These are phyloP conservation scores for Lagerstroemia speciosa DNA, from an alignment of 345 rosid genomes.

Conservation along the genomic window DNA sequence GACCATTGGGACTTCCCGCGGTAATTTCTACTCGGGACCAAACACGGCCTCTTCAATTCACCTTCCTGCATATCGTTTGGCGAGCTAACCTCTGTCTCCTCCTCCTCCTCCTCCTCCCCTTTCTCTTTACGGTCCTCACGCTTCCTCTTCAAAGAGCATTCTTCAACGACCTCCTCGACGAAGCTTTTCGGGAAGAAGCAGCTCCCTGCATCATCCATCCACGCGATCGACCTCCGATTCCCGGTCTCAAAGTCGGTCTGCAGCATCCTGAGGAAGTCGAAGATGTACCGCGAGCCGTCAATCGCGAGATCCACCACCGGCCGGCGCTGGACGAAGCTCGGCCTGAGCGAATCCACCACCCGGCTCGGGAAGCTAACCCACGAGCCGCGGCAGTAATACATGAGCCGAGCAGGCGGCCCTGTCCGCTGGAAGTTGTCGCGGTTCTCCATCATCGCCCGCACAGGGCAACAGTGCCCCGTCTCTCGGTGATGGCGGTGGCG, in stretches of 20 bases:
- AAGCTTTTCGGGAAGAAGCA: conserved; percentile 31
- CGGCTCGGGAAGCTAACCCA: conserved; percentile 29
- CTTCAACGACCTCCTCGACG: conserved; percentile 7
- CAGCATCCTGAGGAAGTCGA: conserved; percentile 37
- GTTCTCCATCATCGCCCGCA: conserved; percentile 12
- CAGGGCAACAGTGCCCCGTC: neutral
- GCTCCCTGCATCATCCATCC: conserved; percentile 35
- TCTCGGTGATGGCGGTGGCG: too few relatives aligned
- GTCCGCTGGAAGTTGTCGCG: conserved; percentile 22
- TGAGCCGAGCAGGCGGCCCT: conserved; percentile 22
- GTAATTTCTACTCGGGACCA: neutral
- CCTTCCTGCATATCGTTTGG: conserved; percentile 8
- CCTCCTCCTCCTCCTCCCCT: neutral
- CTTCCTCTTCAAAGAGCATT: conserved; percentile 20
- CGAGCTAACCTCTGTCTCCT: conserved; percentile 27
- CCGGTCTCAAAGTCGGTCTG: conserved; percentile 30
- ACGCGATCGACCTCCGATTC: conserved; percentile 29
- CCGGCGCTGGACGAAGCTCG: conserved; percentile 22
- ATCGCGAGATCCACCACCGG: conserved; percentile 18
- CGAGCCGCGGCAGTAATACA: conserved; percentile 24
- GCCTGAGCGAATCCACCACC: conserved; percentile 15
- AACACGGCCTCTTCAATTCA: conserved; percentile 17
- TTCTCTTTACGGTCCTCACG: conserved; percentile 12
- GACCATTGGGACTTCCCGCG: conserved; percentile 18
- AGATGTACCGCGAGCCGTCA: conserved; percentile 24